A percentile compares a stretch with the other conserved stretches of the same genome.
These are phyloP conservation scores for Starmerella floricola DNA, from an alignment of 805 yeast genomes.

Conservation along the genomic window DNA sequence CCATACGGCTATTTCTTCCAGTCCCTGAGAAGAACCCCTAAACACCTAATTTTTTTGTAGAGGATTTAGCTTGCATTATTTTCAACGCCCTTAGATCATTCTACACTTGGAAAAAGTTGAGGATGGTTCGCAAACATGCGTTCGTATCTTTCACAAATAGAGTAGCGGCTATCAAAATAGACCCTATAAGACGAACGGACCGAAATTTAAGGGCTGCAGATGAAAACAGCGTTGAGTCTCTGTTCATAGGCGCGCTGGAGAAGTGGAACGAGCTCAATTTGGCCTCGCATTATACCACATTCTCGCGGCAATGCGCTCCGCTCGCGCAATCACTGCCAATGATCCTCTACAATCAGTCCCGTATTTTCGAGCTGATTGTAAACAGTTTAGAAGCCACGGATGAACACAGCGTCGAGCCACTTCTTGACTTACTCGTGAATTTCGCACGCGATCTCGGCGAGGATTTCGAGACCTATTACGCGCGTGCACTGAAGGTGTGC, in stretches of 20 bases:
- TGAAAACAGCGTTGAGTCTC: slow-evolving; percentile 38
- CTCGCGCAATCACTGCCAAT: slow-evolving; percentile 65
- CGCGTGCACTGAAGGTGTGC: slow-evolving; percentile 39
- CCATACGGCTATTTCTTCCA: no score
- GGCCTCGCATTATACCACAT: slow-evolving; percentile 56
- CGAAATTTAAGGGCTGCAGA: slow-evolving; percentile 23
- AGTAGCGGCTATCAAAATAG: slow-evolving; percentile 72
- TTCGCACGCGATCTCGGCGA: slow-evolving; percentile 87
- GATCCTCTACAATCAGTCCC: slow-evolving; percentile 54
- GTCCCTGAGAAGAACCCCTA: no score
- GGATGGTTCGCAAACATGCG: slow-evolving; percentile 16
- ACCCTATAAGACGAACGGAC: slow-evolving; percentile 38
- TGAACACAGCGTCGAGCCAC: slow-evolving; percentile 61
- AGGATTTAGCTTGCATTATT: background rate
- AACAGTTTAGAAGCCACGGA: slow-evolving; percentile 45
- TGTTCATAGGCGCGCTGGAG: slow-evolving; percentile 62
- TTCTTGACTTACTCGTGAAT: slow-evolving; percentile 68
- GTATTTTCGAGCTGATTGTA: slow-evolving; percentile 45
- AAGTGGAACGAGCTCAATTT: slow-evolving; percentile 84
- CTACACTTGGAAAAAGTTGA: background rate
- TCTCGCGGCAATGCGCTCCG: slow-evolving; percentile 44
- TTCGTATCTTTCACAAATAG: slow-evolving; percentile 73
- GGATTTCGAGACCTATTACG: slow-evolving; percentile 68
- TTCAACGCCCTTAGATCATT: background rate
- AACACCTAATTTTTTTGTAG: background rate